A percentile compares a stretch with the other conserved stretches of the same genome.
These are phyloP conservation scores for Parasitella parasitica DNA, from an alignment of 371 early-diverging fungal genomes.

Conservation along the genomic window DNA sequence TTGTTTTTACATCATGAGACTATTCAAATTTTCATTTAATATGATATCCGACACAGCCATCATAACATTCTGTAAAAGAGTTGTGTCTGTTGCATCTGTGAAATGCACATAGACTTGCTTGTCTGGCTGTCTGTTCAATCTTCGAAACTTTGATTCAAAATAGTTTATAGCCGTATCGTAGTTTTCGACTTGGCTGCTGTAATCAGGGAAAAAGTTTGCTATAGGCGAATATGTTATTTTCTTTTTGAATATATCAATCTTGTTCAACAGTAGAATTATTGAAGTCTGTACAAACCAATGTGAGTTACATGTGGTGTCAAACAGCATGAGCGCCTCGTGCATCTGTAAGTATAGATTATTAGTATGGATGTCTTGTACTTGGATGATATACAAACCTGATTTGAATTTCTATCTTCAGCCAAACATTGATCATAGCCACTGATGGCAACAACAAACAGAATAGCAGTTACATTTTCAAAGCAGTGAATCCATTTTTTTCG, in stretches of 20 bases:
- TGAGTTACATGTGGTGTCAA: conserved; percentile 94
- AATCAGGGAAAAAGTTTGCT: conserved; percentile 88
- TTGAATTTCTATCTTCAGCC: conserved; percentile 86
- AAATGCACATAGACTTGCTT: conserved; percentile 61
- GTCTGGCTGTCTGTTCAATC: conserved; percentile 39
- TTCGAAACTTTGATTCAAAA: conserved; percentile 41
- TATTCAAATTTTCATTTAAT: conserved; percentile 48
- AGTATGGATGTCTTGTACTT: background rate
- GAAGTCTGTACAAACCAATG: conserved; percentile 92
- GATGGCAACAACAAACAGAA: conserved; percentile 91
- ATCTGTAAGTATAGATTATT: conserved; percentile 54
- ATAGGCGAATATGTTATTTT: conserved; percentile 82
- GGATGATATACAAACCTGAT: conserved; percentile 48
- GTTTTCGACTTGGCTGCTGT: conserved; percentile 41
- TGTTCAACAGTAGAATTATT: conserved; percentile 94
- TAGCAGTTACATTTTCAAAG: conserved; percentile 91
- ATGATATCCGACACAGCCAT: conserved; percentile 59
- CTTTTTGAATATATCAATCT: conserved; percentile 90
- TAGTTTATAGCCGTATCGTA: conserved; percentile 33
- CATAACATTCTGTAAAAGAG: conserved; percentile 60
- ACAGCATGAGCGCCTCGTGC: conserved; percentile 93
- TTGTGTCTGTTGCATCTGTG: conserved; percentile 65
- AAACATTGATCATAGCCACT: conserved; percentile 94
- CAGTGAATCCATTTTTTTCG: conserved; percentile 95
- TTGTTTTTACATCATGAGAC: conserved; percentile 34